phyloP scores from a whole-genome alignment of 73 alveolate genomes.

The Blepharisma stoltei region DNA sequence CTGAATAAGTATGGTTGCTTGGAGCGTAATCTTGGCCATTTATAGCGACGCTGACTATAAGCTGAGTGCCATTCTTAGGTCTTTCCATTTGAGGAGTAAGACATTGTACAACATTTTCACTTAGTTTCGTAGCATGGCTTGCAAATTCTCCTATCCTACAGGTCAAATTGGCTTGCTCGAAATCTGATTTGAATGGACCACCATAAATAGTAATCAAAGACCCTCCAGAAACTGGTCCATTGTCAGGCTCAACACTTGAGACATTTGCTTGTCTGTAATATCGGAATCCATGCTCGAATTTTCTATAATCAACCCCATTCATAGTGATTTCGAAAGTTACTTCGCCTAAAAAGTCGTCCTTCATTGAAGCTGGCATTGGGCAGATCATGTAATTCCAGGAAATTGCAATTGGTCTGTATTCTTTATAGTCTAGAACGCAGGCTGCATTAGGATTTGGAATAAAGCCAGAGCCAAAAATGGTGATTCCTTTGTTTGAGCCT shows the following conservation, averaged over 20 bases:
- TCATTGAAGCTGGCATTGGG: conserved; percentile 66
- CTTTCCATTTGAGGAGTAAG: conserved; percentile 64
- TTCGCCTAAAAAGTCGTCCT: conserved; percentile 63
- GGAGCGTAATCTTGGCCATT: conserved; percentile 78
- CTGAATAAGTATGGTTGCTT: conserved; percentile 53
- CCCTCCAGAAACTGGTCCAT: conserved; percentile 81
- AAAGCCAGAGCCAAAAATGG: conserved; percentile 79
- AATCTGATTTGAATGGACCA: conserved; percentile 81
- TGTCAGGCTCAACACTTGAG: conserved; percentile 69
- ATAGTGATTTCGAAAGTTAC: conserved; percentile 75
- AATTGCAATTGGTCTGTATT: conserved; percentile 51
- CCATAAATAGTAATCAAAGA: conserved; percentile 81
- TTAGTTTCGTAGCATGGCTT: conserved; percentile 70
- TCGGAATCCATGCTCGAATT: conserved; percentile 78
- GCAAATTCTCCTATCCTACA: conserved; percentile 79
- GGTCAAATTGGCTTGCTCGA: conserved; percentile 60
- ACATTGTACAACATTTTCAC: conserved; percentile 66
- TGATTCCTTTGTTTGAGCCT: conserved; percentile 79
- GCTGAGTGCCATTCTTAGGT: conserved; percentile 54
- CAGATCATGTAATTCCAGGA: conserved; percentile 66
- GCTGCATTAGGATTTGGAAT: conserved; percentile 59
- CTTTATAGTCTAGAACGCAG: conserved; percentile 57
- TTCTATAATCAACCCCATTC: conserved; percentile 69
- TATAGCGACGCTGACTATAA: conserved; percentile 75
- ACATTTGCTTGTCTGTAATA: conserved; percentile 78